Evolutionary conservation across 176 grass and related monocot genomes (phyloP).

Genomic region (Carex scoparia): DNA sequence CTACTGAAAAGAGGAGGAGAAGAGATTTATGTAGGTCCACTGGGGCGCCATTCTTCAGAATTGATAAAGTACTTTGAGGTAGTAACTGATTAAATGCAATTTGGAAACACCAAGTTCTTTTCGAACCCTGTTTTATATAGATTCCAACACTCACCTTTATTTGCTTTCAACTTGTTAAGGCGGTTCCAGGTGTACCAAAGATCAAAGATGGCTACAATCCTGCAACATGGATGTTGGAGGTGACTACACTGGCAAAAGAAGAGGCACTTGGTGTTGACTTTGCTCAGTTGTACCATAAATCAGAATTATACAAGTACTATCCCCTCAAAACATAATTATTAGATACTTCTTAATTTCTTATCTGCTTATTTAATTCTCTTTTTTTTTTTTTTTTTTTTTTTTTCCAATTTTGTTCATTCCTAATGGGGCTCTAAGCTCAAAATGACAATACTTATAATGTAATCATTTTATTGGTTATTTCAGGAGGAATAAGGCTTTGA

Average conservation of each 20-base stretch:
- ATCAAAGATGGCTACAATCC: conserved; percentile 89
- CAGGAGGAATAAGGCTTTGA: conserved; percentile 39
- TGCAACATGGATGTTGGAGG: conserved; percentile 95
- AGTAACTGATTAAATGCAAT: conserved; percentile 3
- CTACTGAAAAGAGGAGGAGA: conserved; percentile 53
- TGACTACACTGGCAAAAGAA: conserved; percentile 52
- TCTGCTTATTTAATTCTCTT: background rate
- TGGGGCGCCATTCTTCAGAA: conserved; percentile 31
- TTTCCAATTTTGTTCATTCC: background rate
- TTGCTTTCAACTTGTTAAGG: conserved; percentile 30
- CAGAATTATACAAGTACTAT: conserved; percentile 62
- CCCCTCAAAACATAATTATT: background rate
- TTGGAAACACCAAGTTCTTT: background rate
- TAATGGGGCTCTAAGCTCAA: background rate
- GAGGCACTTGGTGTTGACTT: conserved; percentile 55
- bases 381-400: background rate
- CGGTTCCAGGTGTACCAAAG: conserved; percentile 53
- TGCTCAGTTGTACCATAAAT: conserved; percentile 66
- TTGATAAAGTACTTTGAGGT: conserved; percentile 51
- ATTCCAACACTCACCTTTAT: background rate
- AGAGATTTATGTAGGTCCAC: conserved; percentile 40
- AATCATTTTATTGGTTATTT: background rate
- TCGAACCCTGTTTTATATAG: background rate
- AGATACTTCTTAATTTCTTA: background rate
- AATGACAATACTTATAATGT: background rate